Evolutionary conservation across 2,329 filamentous ascomycete genomes (phyloP), one percentile per base, ranked within the genome.

Genomic region (Fusarium virguliforme): DNA sequence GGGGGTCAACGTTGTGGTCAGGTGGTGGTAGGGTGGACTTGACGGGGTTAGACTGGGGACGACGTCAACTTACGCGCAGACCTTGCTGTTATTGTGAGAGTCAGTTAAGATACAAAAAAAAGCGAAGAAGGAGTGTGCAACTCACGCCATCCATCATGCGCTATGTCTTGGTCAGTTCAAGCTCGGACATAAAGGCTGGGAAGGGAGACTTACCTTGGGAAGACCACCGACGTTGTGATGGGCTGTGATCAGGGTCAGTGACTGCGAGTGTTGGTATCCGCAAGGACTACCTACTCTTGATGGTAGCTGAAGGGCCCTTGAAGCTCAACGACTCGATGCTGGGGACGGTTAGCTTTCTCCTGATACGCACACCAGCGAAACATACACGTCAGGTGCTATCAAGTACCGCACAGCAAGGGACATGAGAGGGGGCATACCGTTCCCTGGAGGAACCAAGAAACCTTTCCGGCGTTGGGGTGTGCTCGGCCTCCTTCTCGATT

Each of bases 381-480:
- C 38, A 22, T 41, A 41, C 38, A 41, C 38, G 9, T 41, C 38
- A n/a, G 38, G 38, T 35, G 34, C 5, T 65, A 48, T 65, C 15
- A 40, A n/a, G n/a, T n/a, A 40, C 30, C 38, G 57, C 8, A 50
- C 38, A 51, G 26, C 38, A 57, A 56, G 34, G 22, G 46, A n/a
- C 28, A 43, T 30, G 24, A 7, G 13, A 62, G 34, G 38, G 35
- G 53, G 34, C 94, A 95, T 34, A 95, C 85, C 9, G 93, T 95
- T 15, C 94, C 94, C 82, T 97, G 94, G 7, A 98, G 85, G 77
- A 97, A 92, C 86, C 89, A 98, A 75, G 94, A 89, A 38, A 98
- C 91, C 75, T 92, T 90, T 34, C 92, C 93, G 18, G 90, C 90
- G 62, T 87, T 86, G 4, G 86, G 0, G 91, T 90, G 76, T 91